Percentiles rank a stretch among this genome's conserved stretches.
Evolutionary conservation across 805 yeast species (phyloP).

Genomic region (Nakazawaea ernobii): DNA sequence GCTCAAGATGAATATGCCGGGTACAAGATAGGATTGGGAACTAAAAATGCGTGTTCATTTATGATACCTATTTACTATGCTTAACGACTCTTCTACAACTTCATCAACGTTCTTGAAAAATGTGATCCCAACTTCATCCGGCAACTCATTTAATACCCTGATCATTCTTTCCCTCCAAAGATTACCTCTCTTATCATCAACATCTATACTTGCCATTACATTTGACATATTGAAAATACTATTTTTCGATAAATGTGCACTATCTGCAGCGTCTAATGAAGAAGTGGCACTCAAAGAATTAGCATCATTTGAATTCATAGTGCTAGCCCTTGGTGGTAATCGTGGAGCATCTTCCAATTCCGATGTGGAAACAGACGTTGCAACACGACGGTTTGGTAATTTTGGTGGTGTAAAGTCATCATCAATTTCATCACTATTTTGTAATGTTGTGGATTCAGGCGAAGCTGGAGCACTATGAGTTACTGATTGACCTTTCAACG

Average conservation of each 20-base stretch:
- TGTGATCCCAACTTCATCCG: constrained; percentile 30
- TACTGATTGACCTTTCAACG: constrained; percentile 28
- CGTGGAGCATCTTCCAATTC: constrained; percentile 4
- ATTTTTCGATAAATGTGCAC: constrained; percentile 9
- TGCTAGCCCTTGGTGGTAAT: constrained; percentile 1
- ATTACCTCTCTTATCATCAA: constrained; percentile 44
- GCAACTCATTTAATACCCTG: constrained; percentile 34
- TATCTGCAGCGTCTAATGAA: constrained; percentile 3
- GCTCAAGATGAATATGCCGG: too few relatives aligned
- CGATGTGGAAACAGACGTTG: background rate
- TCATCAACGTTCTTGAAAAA: constrained; percentile 40
- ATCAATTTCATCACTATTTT: background rate
- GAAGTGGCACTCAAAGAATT: too few relatives aligned
- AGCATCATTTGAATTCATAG: background rate
- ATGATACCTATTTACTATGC: constrained; percentile 1
- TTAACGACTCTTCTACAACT: constrained; percentile 28
- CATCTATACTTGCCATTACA: constrained; percentile 19
- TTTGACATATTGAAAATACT: background rate
- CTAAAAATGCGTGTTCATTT: too few relatives aligned
- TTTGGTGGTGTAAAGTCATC: constrained; percentile 18
- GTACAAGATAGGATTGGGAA: too few relatives aligned
- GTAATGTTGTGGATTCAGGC: constrained; percentile 12
- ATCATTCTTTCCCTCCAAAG: constrained; percentile 50
- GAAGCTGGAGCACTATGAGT: background rate
- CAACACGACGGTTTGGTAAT: constrained; percentile 12